A percentile compares a stretch with the other conserved stretches of the same genome.
These are phyloP conservation scores for Erysimum cheiranthoides DNA, from an alignment of 345 rosid genomes.

Conservation along the genomic window DNA sequence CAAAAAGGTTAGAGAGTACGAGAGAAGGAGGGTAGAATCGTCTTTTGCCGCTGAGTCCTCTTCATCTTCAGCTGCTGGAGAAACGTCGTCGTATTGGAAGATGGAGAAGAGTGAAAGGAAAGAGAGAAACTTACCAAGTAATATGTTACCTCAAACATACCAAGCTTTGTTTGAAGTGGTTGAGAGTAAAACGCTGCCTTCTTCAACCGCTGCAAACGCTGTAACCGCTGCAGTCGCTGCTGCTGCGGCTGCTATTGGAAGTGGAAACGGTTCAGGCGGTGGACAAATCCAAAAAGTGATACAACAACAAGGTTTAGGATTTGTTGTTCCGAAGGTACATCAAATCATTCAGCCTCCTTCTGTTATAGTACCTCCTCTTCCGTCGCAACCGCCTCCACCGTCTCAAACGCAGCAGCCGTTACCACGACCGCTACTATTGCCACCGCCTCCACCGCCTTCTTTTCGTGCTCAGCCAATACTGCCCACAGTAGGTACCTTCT, in stretches of 20 bases:
- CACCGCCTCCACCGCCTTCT: constrained; percentile 51
- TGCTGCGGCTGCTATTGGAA: constrained; percentile 29
- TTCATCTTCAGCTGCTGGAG: constrained; percentile 30
- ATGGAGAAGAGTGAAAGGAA: constrained; percentile 85
- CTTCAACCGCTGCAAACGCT: constrained; percentile 36
- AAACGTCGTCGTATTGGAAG: constrained; percentile 64
- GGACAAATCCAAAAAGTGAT: constrained; percentile 31
- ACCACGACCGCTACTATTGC: constrained; percentile 36
- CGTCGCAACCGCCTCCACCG: constrained; percentile 43
- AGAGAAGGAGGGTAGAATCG: constrained; percentile 49
- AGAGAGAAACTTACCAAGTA: constrained; percentile 78
- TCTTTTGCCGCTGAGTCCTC: constrained; percentile 39
- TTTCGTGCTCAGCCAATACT: constrained; percentile 45
- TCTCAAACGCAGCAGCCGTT: constrained; percentile 32
- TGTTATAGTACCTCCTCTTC: constrained; percentile 41
- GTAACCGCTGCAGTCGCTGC: constrained; percentile 27
- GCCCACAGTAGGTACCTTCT: constrained; percentile 69
- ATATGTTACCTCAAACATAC: constrained; percentile 70
- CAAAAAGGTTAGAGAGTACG: constrained; percentile 85
- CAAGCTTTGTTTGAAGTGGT: constrained; percentile 73
- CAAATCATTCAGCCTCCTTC: constrained; percentile 48
- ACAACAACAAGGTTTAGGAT: constrained; percentile 48
- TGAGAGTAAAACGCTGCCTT: constrained; percentile 55
- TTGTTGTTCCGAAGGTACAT: constrained; percentile 46
- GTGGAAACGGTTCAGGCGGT: constrained; percentile 44